Conservation (phyloP, 2,329 filamentous ascomycete genomes). For the Penicillium sp. region DNA sequence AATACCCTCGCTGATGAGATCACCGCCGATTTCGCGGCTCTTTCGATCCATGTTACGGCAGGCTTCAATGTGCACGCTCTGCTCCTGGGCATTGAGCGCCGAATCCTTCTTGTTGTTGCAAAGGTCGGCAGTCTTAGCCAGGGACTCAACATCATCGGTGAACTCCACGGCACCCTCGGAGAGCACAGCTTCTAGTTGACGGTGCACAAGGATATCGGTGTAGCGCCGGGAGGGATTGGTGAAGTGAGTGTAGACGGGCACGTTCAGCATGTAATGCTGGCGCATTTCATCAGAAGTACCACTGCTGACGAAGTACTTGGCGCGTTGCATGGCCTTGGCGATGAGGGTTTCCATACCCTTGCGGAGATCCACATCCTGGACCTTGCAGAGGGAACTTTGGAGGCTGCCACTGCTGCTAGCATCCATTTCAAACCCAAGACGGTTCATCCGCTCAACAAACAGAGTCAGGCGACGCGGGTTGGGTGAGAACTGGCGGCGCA, state of each 20-base stretch:
- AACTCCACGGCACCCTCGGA: conserved; percentile 83
- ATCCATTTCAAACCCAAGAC: conserved; percentile 87
- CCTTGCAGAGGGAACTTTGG: conserved; percentile 92
- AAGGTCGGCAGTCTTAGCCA: conserved; percentile 89
- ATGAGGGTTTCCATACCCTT: conserved; percentile 97
- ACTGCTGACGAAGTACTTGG: conserved; percentile 88
- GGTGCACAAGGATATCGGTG: conserved; percentile 91
- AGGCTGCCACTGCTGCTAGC: conserved; percentile 84
- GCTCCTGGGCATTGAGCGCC: conserved; percentile 94
- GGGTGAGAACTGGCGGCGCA: conserved; percentile 82
- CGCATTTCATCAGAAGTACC: conserved; percentile 76
- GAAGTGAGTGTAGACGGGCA: conserved; percentile 95
- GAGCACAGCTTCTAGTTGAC: conserved; percentile 84
- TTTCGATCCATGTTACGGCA: conserved; percentile 95
- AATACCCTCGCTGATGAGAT: conserved; percentile 93
- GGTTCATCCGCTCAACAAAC: conserved; percentile 90
- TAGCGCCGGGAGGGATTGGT: conserved; percentile 94
- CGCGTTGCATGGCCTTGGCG: conserved; percentile 92
- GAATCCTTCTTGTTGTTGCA: conserved; percentile 99
- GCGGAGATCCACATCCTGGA: conserved; percentile 83
- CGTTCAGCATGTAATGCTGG: conserved; percentile 88
- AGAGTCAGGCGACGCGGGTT: conserved; percentile 86
- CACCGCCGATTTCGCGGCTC: conserved; percentile 80
- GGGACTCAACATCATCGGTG: conserved; percentile 80
- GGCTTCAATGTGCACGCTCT: conserved; percentile 97